Percentiles rank a stretch among this genome's conserved stretches.
These are phyloP conservation scores for Rosellinia necatrix DNA, from an alignment of 2,329 filamentous ascomycete genomes.

Conservation along the genomic window DNA sequence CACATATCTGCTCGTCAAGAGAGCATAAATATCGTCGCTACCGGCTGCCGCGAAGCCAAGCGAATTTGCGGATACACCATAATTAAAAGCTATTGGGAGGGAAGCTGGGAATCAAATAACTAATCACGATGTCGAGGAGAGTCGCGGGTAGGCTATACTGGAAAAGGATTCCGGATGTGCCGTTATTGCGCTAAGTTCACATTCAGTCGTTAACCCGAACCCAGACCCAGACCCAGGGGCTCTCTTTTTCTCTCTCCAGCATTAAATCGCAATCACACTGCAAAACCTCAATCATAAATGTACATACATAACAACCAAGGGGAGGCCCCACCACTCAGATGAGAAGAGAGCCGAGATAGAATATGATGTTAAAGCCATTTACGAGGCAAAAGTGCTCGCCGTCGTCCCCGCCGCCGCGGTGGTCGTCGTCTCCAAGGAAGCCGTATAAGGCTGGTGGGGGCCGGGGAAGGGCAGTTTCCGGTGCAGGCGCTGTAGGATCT, in stretches of 20 bases:
- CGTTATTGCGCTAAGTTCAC: conserved; percentile 18
- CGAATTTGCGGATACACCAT: conserved; percentile 12
- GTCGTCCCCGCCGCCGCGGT: conserved; percentile 16
- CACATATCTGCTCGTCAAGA: conserved; percentile 92
- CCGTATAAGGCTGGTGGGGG: conserved; percentile 50
- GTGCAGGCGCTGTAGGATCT: conserved; percentile 77
- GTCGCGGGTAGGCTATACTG: conserved; percentile 10
- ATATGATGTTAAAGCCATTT: conserved; percentile 2
- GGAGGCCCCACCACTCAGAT: background rate
- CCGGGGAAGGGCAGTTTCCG: conserved; percentile 81
- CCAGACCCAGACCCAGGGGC: conserved; percentile 9
- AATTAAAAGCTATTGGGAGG: conserved; percentile 22
- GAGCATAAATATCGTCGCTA: conserved; percentile 55
- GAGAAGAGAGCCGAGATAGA: no score
- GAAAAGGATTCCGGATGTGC: conserved; percentile 16
- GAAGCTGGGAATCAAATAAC: conserved; percentile 15
- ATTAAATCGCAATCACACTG: conserved; percentile 4
- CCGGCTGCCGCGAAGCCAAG: background rate
- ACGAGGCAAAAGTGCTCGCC: conserved; percentile 27
- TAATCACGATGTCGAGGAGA: conserved; percentile 4
- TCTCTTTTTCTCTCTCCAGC: no score
- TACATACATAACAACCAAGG: conserved; percentile 16
- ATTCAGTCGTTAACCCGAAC: conserved; percentile 19
- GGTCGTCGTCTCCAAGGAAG: conserved; percentile 7
- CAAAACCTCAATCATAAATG: conserved; percentile 11